Evolutionary conservation across 2,329 filamentous ascomycete species (phyloP).

Genomic region (Colletotrichum cordylinicola): DNA sequence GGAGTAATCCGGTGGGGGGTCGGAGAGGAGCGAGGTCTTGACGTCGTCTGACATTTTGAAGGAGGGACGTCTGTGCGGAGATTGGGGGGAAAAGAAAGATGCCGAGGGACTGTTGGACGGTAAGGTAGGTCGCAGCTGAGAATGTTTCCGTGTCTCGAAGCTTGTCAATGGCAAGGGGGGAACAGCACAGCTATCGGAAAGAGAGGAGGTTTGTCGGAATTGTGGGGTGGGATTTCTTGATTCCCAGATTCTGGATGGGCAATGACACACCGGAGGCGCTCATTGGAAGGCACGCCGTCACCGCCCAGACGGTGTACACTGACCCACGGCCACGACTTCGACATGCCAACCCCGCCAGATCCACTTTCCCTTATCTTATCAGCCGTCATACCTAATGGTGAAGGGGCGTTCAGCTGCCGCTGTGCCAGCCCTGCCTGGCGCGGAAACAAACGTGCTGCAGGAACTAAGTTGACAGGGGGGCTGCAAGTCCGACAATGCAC

Average conservation of each 20-base stretch:
- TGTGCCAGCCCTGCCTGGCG: conserved; percentile 5
- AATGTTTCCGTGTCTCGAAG: not conserved
- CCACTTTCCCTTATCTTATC: conserved; percentile 18
- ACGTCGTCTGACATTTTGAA: not conserved
- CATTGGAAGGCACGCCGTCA: not conserved
- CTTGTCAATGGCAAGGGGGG: not conserved
- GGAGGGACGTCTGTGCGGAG: not conserved
- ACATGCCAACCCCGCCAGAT: conserved; percentile 17
- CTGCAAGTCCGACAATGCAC: not conserved
- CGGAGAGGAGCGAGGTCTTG: conserved; percentile 22
- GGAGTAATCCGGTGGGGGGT: conserved; percentile 53
- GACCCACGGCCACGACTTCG: not conserved
- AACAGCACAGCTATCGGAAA: not conserved
- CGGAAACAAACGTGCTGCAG: conserved; percentile 20
- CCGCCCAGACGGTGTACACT: not conserved
- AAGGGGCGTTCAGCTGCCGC: not conserved
- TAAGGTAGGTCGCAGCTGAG: not conserved
- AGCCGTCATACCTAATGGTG: not conserved
- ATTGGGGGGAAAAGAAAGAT: not conserved
- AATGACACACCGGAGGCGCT: not conserved
- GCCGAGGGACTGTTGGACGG: not conserved
- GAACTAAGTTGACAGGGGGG: conserved; percentile 16
- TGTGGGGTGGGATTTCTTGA: conserved; percentile 13
- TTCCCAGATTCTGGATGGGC: not conserved
- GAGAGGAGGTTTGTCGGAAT: conserved; percentile 3